These are phyloP conservation scores for Zymoseptoria crescenta DNA, from an alignment of 2,329 filamentous ascomycete species.

Conservation along the genomic window DNA sequence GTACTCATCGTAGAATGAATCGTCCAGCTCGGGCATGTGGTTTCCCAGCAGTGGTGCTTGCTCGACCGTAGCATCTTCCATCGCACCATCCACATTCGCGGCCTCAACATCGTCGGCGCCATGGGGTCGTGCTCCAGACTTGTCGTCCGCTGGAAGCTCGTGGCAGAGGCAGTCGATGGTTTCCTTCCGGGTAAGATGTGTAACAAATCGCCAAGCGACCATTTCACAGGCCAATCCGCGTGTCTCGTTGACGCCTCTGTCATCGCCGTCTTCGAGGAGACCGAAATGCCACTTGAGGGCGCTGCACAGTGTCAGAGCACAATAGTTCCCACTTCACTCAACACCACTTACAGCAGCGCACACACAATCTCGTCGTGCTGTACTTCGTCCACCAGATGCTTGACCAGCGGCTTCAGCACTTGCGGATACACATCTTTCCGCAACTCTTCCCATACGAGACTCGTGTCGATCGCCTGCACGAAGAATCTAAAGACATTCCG, in stretches of 20 bases:
- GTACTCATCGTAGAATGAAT: slow-evolving; percentile 21
- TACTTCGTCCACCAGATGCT: slow-evolving; percentile 55
- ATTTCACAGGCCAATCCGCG: slow-evolving; percentile 71
- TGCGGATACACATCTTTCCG: slow-evolving; percentile 56
- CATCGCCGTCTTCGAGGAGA: slow-evolving; percentile 50
- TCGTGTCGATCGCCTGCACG: slow-evolving; percentile 53
- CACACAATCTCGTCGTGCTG: slow-evolving; percentile 64
- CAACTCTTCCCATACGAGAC: slow-evolving; percentile 66
- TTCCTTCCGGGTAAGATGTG: slow-evolving; percentile 62
- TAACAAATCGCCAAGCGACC: slow-evolving; percentile 64
- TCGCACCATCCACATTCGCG: slow-evolving; percentile 2
- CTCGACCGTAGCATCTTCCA: slow-evolving; percentile 13
- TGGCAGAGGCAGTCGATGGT: slow-evolving; percentile 67
- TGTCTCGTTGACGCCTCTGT: slow-evolving; percentile 59
- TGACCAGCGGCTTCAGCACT: slow-evolving; percentile 53
- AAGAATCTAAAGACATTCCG: slow-evolving; percentile 46
- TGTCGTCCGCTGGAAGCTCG: slow-evolving; percentile 49
- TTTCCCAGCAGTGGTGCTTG: slow-evolving; percentile 17
- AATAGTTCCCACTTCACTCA: background rate
- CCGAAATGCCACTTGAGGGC: slow-evolving; percentile 69
- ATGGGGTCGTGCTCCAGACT: slow-evolving; percentile 11
- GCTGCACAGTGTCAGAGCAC: slow-evolving; percentile 33
- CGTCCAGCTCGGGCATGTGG: slow-evolving; percentile 7
- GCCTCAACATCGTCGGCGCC: slow-evolving; percentile 13
- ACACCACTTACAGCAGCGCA: slow-evolving; percentile 54